Evolutionary conservation across 2,329 filamentous ascomycete genomes (phyloP).

Genomic region (Cladosporium sp.): DNA sequence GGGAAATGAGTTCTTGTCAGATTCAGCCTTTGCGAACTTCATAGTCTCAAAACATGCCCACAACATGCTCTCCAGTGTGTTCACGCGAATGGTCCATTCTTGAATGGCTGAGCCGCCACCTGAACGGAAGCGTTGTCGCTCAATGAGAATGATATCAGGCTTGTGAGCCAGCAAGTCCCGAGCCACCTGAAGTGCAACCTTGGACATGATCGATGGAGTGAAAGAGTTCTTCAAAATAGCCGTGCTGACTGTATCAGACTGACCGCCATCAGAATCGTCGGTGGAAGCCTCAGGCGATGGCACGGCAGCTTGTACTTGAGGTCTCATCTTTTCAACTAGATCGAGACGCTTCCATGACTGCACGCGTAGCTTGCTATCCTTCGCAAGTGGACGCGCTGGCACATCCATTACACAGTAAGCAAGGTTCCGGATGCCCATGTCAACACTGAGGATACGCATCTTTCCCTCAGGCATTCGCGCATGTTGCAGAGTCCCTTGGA

Average conservation of each 20-base stretch:
- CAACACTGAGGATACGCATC: slow-evolving; percentile 66
- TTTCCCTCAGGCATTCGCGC: slow-evolving; percentile 17
- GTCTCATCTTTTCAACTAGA: slow-evolving; percentile 19
- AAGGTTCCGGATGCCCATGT: slow-evolving; percentile 80
- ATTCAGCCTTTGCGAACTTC: slow-evolving; percentile 32
- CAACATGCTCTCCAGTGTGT: slow-evolving; percentile 76
- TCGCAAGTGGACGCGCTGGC: slow-evolving; percentile 1
- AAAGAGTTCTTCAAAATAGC: slow-evolving; percentile 16
- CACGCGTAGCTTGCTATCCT: slow-evolving; percentile 13
- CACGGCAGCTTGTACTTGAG: neutral
- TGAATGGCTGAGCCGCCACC: slow-evolving; percentile 61
- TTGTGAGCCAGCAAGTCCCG: slow-evolving; percentile 47
- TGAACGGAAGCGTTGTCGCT: slow-evolving; percentile 61
- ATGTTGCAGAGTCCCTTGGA: neutral
- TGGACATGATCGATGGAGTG: slow-evolving; percentile 50
- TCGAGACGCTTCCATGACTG: slow-evolving; percentile 36
- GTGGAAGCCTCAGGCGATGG: neutral
- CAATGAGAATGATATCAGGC: slow-evolving; percentile 69
- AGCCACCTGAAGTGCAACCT: slow-evolving; percentile 53
- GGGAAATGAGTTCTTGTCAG: slow-evolving; percentile 16
- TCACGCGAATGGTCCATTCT: slow-evolving; percentile 81
- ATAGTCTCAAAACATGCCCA: slow-evolving; percentile 64
- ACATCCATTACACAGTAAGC: slow-evolving; percentile 59
- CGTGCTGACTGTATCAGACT: neutral
- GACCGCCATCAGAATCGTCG: neutral